phyloP scores from a whole-genome alignment of 495 filamentous ascomycete species.

The Massariosphaeria phaeospora region DNA sequence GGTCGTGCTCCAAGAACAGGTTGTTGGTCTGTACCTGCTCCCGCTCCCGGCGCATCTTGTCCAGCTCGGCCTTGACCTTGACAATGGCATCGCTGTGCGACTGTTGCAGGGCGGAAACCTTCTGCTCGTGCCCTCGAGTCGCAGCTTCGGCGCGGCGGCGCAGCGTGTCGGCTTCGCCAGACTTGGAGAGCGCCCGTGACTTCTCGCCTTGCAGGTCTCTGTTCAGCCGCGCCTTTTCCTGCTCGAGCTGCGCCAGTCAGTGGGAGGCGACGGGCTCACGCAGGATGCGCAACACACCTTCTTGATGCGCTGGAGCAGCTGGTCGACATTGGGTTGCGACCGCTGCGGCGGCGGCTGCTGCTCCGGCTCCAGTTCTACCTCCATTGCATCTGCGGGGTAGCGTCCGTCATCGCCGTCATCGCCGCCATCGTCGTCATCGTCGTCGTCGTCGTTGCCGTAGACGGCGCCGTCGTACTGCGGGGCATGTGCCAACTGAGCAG shows the following conservation, averaged over 20 bases:
- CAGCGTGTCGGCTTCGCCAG: slow-evolving; percentile 64
- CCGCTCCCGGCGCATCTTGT: slow-evolving; percentile 51
- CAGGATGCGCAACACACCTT: slow-evolving; percentile 29
- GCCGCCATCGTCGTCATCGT: slow-evolving; percentile 3
- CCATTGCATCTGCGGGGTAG: slow-evolving; percentile 24
- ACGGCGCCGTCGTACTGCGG: background rate
- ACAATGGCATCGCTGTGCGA: slow-evolving; percentile 52
- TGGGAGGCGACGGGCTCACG: background rate
- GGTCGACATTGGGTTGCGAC: slow-evolving; percentile 7
- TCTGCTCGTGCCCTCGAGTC: slow-evolving; percentile 53
- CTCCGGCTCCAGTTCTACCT: slow-evolving; percentile 17
- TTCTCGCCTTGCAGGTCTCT: slow-evolving; percentile 49
- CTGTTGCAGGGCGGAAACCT: slow-evolving; percentile 50
- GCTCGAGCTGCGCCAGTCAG: slow-evolving; percentile 45
- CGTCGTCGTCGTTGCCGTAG: background rate
- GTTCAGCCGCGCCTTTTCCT: slow-evolving; percentile 48
- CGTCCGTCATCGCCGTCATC: background rate
- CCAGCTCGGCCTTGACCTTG: slow-evolving; percentile 53
- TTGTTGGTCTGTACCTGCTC: slow-evolving; percentile 61
- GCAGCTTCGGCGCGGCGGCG: slow-evolving; percentile 57
- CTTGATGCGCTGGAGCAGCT: slow-evolving; percentile 35
- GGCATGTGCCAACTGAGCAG: background rate
- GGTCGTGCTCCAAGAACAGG: slow-evolving; percentile 60
- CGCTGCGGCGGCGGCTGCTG: slow-evolving; percentile 6
- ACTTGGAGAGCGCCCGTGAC: slow-evolving; percentile 49